Base-by-base conservation (phyloP, 164 flowering plant species). In the Aristolochia contorta region DNA sequence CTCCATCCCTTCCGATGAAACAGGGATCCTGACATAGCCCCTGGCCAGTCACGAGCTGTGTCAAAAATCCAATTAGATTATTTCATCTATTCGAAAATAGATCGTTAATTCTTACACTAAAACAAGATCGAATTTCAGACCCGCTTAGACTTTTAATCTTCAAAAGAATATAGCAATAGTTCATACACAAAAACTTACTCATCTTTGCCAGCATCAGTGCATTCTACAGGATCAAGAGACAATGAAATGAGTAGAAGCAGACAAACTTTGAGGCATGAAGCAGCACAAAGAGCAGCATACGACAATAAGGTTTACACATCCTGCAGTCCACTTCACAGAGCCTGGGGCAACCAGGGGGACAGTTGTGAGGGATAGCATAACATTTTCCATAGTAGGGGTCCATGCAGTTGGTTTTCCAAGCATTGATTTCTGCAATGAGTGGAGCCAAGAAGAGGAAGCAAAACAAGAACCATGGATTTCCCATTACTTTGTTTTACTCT, bases 1-100 rank as follows among this genome's bases (percentile, higher is more conserved):
- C 56, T 43, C 77, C 79, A 27, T 79, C 80, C 4, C 79, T 79
- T 18, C 80, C 80, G 1, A 79, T 49, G 67, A 79, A 79, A 6
- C 76, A 66, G 15, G 79, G 79, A 56, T 74, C 83, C 58, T 75
- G 74, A 64, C 82, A n/a, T 72, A 23, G 73, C 67, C 15, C 79
- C 82, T 3, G 79, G 77, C 6, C 21, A 24, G 45, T 78, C 65
- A 47, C 82, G 75, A 4, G 55, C 77, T 75, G 73, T 19, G 21
- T 1, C 30, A 24, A 27, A 33, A 9, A 18, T 7, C 22, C 22
- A 2, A 5, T 50, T 50, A 48, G n/a, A 16, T 16, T 16, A 1
- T 48, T 16, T 48, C 4, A 19, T 48, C 21, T n/a, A n/a, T n/a
- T n/a, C n/a, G n/a, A n/a, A n/a, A n/a, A n/a, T n/a, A n/a, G n/a